Evolutionary conservation across 192 early-diverging fungal species (phyloP).

Genomic region (Obelidium mucronatum): DNA sequence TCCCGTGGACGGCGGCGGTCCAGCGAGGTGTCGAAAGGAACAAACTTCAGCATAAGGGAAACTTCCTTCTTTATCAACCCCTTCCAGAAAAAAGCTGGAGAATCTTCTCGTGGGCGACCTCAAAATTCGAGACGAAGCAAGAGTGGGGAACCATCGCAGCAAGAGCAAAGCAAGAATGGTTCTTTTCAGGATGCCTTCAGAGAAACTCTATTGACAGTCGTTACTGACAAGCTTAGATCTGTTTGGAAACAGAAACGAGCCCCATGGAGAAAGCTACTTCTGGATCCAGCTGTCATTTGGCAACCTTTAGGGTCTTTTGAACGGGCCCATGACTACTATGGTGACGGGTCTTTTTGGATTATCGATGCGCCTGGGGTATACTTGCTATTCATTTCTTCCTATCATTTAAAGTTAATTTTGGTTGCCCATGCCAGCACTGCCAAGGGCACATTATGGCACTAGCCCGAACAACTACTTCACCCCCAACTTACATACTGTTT

Average conservation of each 20-base stretch:
- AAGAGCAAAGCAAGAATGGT: background rate
- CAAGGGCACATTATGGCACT: conserved; percentile 23
- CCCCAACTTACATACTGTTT: conserved; percentile 14
- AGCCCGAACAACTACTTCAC: conserved; percentile 3
- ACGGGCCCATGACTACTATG: conserved; percentile 11
- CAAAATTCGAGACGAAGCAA: background rate
- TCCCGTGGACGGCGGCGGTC: background rate
- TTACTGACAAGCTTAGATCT: background rate
- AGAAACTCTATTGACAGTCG: background rate
- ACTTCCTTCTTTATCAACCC: too few species aligned
- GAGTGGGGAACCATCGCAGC: background rate
- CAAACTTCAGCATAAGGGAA: background rate
- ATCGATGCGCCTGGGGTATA: conserved; percentile 22
- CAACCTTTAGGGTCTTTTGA: conserved; percentile 13
- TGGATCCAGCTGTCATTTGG: background rate
- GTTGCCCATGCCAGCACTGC: too few species aligned
- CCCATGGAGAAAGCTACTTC: background rate
- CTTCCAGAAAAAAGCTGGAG: background rate
- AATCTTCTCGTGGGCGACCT: background rate
- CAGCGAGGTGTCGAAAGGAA: background rate
- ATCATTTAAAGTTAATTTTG: background rate
- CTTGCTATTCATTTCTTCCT: background rate
- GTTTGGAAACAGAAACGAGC: background rate
- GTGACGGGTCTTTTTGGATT: conserved; percentile 23
- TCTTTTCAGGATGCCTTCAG: background rate